Conservation (phyloP, 2,329 filamentous ascomycete species). For the Colletotrichum graminicola region DNA sequence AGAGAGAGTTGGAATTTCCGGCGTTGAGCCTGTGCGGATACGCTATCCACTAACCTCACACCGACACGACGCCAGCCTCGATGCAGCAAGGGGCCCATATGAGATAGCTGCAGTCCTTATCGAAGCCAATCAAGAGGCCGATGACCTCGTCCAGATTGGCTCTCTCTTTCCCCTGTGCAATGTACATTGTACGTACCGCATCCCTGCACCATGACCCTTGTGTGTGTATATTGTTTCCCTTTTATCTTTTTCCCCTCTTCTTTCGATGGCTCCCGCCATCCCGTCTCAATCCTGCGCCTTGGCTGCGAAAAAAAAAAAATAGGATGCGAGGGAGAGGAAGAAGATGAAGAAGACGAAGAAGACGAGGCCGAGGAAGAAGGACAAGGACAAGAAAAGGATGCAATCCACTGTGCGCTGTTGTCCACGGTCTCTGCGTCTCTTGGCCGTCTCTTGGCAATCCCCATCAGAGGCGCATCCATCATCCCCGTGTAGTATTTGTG, state of each 20-base stretch:
- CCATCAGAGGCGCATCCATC: slow-evolving; percentile 26
- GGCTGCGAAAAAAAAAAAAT: slow-evolving; percentile 4
- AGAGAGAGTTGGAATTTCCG: not conserved
- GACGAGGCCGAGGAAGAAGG: not conserved
- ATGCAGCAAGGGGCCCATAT: not conserved
- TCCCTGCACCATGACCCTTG: slow-evolving; percentile 4
- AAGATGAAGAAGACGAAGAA: not conserved
- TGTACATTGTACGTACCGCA: not conserved
- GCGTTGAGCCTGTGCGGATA: slow-evolving; percentile 32
- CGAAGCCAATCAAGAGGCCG: slow-evolving; percentile 20
- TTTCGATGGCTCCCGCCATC: slow-evolving; percentile 5
- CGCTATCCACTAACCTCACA: slow-evolving; percentile 7
- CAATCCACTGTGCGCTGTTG: no score
- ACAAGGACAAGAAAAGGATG: not conserved
- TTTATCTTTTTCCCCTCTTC: no score
- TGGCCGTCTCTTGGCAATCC: not conserved
- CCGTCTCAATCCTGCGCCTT: slow-evolving; percentile 1
- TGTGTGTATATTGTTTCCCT: not conserved
- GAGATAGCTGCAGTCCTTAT: slow-evolving; percentile 1
- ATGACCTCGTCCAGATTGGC: slow-evolving; percentile 1
- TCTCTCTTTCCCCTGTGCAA: not conserved
- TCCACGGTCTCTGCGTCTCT: no score
- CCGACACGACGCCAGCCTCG: slow-evolving; percentile 16
- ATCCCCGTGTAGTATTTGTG: slow-evolving; percentile 20
- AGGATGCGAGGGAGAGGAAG: not conserved